Percentiles rank a stretch among this genome's conserved stretches.
phyloP scores from a whole-genome alignment of 495 filamentous ascomycete species.

The Chlorociboria aeruginascens region DNA sequence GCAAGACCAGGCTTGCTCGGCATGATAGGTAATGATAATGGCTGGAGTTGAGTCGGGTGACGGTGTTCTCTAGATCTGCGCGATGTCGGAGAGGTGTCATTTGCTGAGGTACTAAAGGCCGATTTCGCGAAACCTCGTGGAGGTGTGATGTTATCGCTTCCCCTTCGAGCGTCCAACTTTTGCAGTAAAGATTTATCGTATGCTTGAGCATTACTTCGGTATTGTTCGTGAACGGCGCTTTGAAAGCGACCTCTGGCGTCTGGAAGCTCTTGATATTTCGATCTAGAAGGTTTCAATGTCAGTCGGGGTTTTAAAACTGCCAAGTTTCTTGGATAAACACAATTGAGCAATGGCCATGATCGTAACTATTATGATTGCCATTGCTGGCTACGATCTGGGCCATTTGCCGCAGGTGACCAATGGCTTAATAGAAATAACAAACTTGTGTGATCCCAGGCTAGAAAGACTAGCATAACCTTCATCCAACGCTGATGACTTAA shows the following conservation, averaged over 20 bases:
- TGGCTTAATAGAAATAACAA: constrained; percentile 12
- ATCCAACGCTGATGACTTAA: constrained; percentile 27
- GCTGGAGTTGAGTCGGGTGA: constrained; percentile 16
- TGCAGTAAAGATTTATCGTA: constrained; percentile 74
- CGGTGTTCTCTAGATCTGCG: constrained; percentile 24
- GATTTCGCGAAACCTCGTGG: constrained; percentile 40
- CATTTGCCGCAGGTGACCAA: no score
- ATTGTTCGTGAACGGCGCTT: constrained; percentile 33
- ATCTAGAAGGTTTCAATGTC: constrained; percentile 6
- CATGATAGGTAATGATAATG: constrained; percentile 37
- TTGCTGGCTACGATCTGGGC: neutral
- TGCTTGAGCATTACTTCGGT: constrained; percentile 49
- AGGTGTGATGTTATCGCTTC: constrained; percentile 38
- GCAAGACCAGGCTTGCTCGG: constrained; percentile 22
- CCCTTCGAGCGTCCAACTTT: constrained; percentile 55
- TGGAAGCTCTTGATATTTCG: constrained; percentile 18
- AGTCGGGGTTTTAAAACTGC: neutral
- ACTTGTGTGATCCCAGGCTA: constrained; percentile 27
- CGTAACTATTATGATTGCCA: no score
- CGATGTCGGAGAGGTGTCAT: constrained; percentile 33
- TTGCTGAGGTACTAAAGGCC: constrained; percentile 38
- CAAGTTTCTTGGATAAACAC: constrained; percentile 3
- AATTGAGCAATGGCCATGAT: no score
- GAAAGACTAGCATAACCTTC: constrained; percentile 42
- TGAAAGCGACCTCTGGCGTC: constrained; percentile 18